phyloP scores from a whole-genome alignment of 129 eudicot species.

The Silybum marianum region DNA sequence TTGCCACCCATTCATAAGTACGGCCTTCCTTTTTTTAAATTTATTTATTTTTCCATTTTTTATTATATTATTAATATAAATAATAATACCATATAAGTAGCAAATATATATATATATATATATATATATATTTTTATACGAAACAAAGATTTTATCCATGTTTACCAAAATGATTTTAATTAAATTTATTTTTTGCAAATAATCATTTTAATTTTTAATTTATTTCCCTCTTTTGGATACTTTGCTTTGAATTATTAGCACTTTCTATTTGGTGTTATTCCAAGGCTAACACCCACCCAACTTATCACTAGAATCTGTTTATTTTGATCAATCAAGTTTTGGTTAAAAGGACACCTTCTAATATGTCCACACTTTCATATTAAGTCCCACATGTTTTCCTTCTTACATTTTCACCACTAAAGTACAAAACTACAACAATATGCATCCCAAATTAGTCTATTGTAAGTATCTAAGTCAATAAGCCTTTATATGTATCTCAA shows the following conservation, averaged over 20 bases:
- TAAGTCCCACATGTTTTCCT: neutral
- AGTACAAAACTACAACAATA: neutral
- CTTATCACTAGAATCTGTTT: conserved; percentile 36
- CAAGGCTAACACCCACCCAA: conserved; percentile 33
- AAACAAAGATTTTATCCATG: neutral
- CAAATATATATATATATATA: too few species aligned
- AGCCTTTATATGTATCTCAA: neutral
- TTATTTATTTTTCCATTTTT: neutral
- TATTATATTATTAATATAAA: neutral
- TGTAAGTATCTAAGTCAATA: neutral
- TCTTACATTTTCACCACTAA: neutral
- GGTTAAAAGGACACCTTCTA: neutral
- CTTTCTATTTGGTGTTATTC: conserved; percentile 19
- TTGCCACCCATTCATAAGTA: conserved; percentile 45
- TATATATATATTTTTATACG: too few species aligned
- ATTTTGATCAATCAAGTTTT: neutral
- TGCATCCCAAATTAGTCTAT: neutral
- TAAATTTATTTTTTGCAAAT: neutral
- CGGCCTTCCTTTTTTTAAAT: conserved; percentile 36
- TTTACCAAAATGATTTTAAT: neutral
- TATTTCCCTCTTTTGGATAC: conserved; percentile 9
- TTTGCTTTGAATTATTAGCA: conserved; percentile 14
- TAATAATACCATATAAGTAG: neutral
- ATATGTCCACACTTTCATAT: neutral
- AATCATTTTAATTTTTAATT: neutral